Percentiles rank a stretch among this genome's conserved stretches.
These are phyloP conservation scores for Phytopythium helicoides DNA, from an alignment of 352 stramenopile species.

Conservation along the genomic window DNA sequence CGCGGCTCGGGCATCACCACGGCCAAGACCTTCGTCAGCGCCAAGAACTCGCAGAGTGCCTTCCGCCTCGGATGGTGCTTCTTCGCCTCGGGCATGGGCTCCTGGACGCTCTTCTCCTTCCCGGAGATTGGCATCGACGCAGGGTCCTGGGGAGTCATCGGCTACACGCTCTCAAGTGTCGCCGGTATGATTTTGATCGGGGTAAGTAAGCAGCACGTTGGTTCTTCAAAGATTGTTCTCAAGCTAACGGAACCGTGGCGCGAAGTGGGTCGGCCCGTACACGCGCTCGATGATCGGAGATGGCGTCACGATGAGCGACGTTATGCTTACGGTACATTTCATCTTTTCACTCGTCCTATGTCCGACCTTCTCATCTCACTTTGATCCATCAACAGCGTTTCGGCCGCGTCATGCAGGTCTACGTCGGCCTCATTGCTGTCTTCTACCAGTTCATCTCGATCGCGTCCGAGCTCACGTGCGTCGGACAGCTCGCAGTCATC, in stretches of 20 bases:
- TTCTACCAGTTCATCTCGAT: slow-evolving; percentile 87
- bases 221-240: too few species aligned
- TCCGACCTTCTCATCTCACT: slow-evolving; percentile 2
- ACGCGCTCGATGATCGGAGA: slow-evolving; percentile 58
- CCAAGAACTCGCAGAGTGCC: slow-evolving; percentile 61
- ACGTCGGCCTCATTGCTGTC: slow-evolving; percentile 60
- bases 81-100: slow-evolving; percentile 75
- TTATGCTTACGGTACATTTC: slow-evolving; percentile 50
- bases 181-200: slow-evolving; percentile 56
- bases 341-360: too few species aligned
- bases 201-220: slow-evolving; percentile 10
- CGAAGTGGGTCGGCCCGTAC: slow-evolving; percentile 49
- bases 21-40: slow-evolving; percentile 65
- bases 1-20: slow-evolving; percentile 49
- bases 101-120: slow-evolving; percentile 75
- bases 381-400: slow-evolving; percentile 56
- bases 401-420: slow-evolving; percentile 62
- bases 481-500: slow-evolving; percentile 49
- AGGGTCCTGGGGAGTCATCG: slow-evolving; percentile 72
- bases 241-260: too few species aligned
- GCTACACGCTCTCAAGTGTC: slow-evolving; percentile 65
- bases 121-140: slow-evolving; percentile 71
- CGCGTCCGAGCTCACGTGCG: slow-evolving; percentile 62
- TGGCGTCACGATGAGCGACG: slow-evolving; percentile 73
- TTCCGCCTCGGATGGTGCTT: slow-evolving; percentile 74